phyloP scores from a whole-genome alignment of 2,329 filamentous ascomycete genomes.

The Sporothrix phasma region DNA sequence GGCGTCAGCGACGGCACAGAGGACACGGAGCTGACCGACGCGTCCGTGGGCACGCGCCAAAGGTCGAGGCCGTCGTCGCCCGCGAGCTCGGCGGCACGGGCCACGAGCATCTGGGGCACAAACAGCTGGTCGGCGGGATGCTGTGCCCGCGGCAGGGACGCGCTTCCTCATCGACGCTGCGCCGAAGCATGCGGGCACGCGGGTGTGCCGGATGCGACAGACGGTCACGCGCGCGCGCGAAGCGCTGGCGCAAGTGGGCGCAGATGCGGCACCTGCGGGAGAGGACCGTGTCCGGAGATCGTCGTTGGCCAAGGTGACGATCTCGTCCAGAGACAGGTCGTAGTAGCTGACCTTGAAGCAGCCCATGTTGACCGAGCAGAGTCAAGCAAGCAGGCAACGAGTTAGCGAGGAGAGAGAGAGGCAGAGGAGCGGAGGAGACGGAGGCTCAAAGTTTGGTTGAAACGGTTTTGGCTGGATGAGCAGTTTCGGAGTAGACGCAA shows the following conservation, averaged over 20 bases:
- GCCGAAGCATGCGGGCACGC: neutral
- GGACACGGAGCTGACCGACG: neutral
- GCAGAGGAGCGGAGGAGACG: no score
- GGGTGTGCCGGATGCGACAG: neutral
- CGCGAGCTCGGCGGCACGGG: neutral
- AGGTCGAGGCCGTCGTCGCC: neutral
- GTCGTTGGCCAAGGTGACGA: neutral
- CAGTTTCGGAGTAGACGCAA: neutral
- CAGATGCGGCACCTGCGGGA: neutral
- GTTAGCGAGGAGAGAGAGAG: no score
- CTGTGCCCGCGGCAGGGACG: no score
- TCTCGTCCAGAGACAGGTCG: neutral
- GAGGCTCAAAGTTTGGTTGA: neutral
- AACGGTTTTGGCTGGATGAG: neutral
- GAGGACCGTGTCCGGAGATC: neutral
- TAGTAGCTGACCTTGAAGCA: neutral
- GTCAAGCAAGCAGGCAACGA: neutral
- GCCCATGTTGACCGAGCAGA: neutral
- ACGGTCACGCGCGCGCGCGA: no score
- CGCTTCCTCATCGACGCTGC: neutral
- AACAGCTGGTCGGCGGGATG: neutral
- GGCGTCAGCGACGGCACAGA: neutral
- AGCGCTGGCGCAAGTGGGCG: neutral
- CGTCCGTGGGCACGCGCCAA: neutral
- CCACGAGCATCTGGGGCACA: neutral